Percentiles rank a stretch among this genome's conserved stretches.
These are phyloP conservation scores for Cucumis cinereus DNA, from an alignment of 306 rosid genomes.

Conservation along the genomic window DNA sequence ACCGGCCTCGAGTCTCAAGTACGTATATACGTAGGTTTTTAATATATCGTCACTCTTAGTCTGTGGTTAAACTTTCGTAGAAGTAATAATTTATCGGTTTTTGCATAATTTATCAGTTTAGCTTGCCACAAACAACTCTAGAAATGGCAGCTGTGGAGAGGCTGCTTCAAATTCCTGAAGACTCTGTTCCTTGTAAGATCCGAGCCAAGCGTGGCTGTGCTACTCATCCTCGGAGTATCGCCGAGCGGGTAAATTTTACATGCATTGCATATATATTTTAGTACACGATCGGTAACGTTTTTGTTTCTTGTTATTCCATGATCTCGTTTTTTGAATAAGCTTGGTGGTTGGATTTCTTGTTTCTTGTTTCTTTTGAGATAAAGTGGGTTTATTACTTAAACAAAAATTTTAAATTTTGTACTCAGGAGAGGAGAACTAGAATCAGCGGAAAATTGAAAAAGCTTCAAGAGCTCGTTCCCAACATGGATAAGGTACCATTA, in stretches of 20 bases:
- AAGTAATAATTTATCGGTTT: too few species aligned
- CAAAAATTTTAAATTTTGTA: background rate
- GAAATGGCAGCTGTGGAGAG: slow-evolving; percentile 76
- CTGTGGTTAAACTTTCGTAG: too few species aligned
- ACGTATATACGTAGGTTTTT: background rate
- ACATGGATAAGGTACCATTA: slow-evolving; percentile 73
- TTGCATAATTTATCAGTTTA: slow-evolving; percentile 31
- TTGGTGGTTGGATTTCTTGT: too few species aligned
- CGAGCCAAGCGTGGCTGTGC: slow-evolving; percentile 99
- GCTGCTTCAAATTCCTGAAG: slow-evolving; percentile 74
- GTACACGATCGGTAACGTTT: background rate
- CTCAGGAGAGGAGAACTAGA: slow-evolving; percentile 83
- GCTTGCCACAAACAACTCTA: slow-evolving; percentile 69
- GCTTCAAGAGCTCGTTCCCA: slow-evolving; percentile 86
- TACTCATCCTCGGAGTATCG: slow-evolving; percentile 96
- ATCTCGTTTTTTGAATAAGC: too few species aligned
- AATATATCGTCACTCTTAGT: too few species aligned
- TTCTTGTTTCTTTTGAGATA: too few species aligned
- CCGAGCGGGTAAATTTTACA: slow-evolving; percentile 50
- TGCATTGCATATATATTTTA: background rate
- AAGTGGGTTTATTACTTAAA: too few species aligned
- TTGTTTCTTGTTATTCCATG: too few species aligned
- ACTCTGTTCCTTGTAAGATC: slow-evolving; percentile 89
- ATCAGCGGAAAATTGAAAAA: slow-evolving; percentile 84
- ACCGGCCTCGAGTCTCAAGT: slow-evolving; percentile 70